These are phyloP conservation scores for Kwoniella heveanensis DNA, from an alignment of 768 basidiomycete genomes.

Conservation along the genomic window DNA sequence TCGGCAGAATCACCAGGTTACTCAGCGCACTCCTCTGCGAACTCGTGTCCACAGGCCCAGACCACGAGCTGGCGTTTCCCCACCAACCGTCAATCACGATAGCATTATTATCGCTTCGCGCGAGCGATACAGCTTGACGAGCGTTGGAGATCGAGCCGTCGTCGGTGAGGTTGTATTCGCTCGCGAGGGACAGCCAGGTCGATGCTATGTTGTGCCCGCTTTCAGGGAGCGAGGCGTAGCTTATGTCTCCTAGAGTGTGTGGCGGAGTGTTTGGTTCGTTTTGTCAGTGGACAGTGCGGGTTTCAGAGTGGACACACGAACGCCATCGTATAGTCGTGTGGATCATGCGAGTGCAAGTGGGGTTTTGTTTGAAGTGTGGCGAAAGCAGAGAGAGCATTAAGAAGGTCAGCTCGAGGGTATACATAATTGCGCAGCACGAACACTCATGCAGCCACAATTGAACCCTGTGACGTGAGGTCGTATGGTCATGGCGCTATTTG, in stretches of 20 bases:
- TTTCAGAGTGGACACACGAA: too few relatives aligned
- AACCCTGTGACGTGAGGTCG: too few relatives aligned
- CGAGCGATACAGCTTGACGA: slow-evolving; percentile 26
- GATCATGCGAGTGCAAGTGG: too few relatives aligned
- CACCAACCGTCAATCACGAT: slow-evolving; percentile 22
- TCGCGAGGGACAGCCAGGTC: slow-evolving; percentile 3
- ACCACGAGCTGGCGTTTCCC: slow-evolving; percentile 39
- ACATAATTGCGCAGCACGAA: too few relatives aligned
- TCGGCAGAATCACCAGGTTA: slow-evolving; percentile 42
- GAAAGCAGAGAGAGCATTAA: too few relatives aligned
- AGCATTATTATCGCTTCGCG: slow-evolving; percentile 16
- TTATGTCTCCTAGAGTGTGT: slow-evolving; percentile 4
- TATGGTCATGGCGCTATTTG: too few relatives aligned
- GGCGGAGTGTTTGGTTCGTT: too few relatives aligned
- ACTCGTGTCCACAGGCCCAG: slow-evolving; percentile 22
- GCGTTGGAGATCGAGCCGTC: slow-evolving; percentile 12
- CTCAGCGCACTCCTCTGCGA: slow-evolving; percentile 6
- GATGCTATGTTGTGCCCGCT: slow-evolving; percentile 6
- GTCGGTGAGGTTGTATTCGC: slow-evolving; percentile 10
- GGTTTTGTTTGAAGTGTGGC: too few relatives aligned
- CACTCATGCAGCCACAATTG: too few relatives aligned
- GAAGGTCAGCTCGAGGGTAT: too few relatives aligned
- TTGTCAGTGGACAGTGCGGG: too few relatives aligned
- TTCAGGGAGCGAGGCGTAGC: slow-evolving; percentile 1
- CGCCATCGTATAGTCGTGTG: too few relatives aligned